Conservation (phyloP, 495 filamentous ascomycete genomes). For the Zalerion maritima region DNA sequence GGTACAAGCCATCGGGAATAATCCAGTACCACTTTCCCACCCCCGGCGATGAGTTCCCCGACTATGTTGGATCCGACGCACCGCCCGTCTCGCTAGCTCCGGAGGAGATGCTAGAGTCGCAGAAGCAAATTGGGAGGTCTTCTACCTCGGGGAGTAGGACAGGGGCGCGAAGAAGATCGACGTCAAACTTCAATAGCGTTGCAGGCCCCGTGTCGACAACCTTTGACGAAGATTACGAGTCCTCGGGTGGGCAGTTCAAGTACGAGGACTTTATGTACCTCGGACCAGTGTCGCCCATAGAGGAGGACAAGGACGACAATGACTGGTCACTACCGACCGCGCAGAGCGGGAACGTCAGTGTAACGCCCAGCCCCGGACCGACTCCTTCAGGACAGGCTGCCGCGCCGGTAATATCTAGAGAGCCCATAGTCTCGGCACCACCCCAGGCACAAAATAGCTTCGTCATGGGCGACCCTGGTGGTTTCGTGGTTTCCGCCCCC, state of each 20-base stretch:
- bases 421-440: not conserved
- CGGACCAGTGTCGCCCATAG: constrained; percentile 19
- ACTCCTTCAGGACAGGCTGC: constrained; percentile 2
- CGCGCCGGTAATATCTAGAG: not conserved
- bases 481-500: not conserved
- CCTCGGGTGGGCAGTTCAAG: constrained; percentile 17
- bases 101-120: constrained; percentile 21
- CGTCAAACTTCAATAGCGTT: constrained; percentile 11
- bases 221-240: constrained; percentile 9
- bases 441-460: constrained; percentile 1
- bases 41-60: constrained; percentile 34
- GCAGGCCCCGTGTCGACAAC: constrained; percentile 8
- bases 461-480: constrained; percentile 1
- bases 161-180: constrained; percentile 5
- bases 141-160: constrained; percentile 9
- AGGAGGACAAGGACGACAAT: constrained; percentile 17
- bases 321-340: too few relatives aligned
- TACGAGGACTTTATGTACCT: constrained; percentile 28
- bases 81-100: constrained; percentile 19
- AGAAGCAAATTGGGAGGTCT: constrained; percentile 16
- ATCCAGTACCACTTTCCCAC: constrained; percentile 34
- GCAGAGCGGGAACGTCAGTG: too few relatives aligned
- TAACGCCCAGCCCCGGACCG: too few relatives aligned
- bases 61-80: constrained; percentile 22
- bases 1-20: constrained; percentile 29